Conservation (phyloP, 1,284 basidiomycete genomes). For the Marasmius oreades region DNA sequence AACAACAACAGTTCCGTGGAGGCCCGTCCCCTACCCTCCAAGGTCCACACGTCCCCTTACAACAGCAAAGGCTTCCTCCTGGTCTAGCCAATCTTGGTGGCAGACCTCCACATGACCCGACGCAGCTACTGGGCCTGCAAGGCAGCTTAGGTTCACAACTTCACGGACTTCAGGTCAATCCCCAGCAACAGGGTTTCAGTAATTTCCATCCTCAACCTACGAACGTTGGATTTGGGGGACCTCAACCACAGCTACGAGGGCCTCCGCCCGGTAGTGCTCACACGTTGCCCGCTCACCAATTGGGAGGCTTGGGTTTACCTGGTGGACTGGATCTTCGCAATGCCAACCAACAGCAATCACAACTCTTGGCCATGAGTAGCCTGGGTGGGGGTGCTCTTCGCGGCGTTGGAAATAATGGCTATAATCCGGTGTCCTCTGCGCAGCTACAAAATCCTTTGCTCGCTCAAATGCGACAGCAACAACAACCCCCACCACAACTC, state of each 20-base stretch:
- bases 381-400: slow-evolving; percentile 38
- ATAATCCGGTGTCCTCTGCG: slow-evolving; percentile 39
- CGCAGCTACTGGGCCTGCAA: slow-evolving; percentile 57
- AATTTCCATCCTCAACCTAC: slow-evolving; percentile 41
- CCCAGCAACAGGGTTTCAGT: slow-evolving; percentile 48
- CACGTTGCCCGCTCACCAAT: slow-evolving; percentile 35
- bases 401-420: slow-evolving; percentile 40
- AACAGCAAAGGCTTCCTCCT: slow-evolving; percentile 62
- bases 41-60: slow-evolving; percentile 42
- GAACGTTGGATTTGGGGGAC: slow-evolving; percentile 42
- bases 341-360: slow-evolving; percentile 37
- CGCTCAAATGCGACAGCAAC: slow-evolving; percentile 36
- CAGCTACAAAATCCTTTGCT: slow-evolving; percentile 37
- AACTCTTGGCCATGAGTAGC: slow-evolving; percentile 43
- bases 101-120: slow-evolving; percentile 73
- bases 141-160: slow-evolving; percentile 41
- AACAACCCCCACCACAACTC: slow-evolving; percentile 37
- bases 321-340: slow-evolving; percentile 52
- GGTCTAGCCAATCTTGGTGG: slow-evolving; percentile 79
- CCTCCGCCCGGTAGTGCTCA: slow-evolving; percentile 42
- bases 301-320: slow-evolving; percentile 46
- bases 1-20: slow-evolving; percentile 63
- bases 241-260: slow-evolving; percentile 43
- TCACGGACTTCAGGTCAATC: slow-evolving; percentile 45
- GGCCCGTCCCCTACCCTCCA: slow-evolving; percentile 56